Evolutionary conservation across 495 filamentous ascomycete genomes (phyloP).

Genomic region (Daldinia childiae): DNA sequence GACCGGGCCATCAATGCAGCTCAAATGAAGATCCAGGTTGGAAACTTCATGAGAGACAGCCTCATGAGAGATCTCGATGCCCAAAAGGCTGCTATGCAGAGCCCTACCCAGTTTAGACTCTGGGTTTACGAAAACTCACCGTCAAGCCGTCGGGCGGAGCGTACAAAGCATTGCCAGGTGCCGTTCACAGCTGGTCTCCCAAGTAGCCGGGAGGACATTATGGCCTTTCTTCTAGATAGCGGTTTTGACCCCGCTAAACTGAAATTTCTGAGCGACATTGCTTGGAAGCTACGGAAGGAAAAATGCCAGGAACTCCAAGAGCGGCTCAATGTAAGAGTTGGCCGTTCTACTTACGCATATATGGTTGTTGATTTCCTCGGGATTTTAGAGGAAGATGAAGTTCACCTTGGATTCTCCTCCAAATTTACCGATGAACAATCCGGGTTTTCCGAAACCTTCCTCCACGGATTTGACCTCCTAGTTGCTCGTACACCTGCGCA

Average conservation of each 20-base stretch:
- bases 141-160: constrained; percentile 45
- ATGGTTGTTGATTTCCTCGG: constrained; percentile 84
- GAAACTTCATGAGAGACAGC: constrained; percentile 65
- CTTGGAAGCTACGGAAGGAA: constrained; percentile 63
- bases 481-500: constrained; percentile 88
- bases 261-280: constrained; percentile 65
- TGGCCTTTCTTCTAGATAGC: constrained; percentile 65
- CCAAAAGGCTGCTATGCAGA: constrained; percentile 65
- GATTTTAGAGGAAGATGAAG: constrained; percentile 74
- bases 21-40: constrained; percentile 64
- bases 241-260: constrained; percentile 72
- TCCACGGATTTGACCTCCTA: constrained; percentile 78
- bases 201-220: constrained; percentile 57
- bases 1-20: constrained; percentile 64
- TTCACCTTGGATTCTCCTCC: constrained; percentile 82
- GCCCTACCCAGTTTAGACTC: constrained; percentile 58
- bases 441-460: constrained; percentile 65
- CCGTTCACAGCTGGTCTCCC: constrained; percentile 65
- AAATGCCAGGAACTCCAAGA: constrained; percentile 66
- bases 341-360: constrained; percentile 77
- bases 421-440: constrained; percentile 65
- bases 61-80: constrained; percentile 68
- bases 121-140: constrained; percentile 64
- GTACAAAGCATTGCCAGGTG: constrained; percentile 49
- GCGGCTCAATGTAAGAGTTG: constrained; percentile 75